phyloP scores from a whole-genome alignment of 2,329 filamentous ascomycete species.

The Paecilomyces variotii region DNA sequence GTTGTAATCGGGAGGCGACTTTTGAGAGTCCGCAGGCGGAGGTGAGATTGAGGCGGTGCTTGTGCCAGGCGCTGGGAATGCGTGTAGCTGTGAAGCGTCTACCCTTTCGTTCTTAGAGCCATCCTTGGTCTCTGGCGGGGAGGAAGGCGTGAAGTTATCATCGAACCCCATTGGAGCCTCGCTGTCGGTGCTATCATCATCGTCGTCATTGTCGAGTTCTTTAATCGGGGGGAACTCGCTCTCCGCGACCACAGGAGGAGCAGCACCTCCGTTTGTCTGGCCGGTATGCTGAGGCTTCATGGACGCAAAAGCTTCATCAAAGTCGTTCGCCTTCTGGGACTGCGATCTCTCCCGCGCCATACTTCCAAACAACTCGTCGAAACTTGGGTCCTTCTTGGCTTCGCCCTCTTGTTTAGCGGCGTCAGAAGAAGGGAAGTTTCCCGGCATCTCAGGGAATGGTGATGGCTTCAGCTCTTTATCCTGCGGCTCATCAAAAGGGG shows the following conservation, averaged over 20 bases:
- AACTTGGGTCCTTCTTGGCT: constrained; percentile 30
- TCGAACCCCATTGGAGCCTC: constrained; percentile 66
- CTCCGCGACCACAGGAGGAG: constrained; percentile 7
- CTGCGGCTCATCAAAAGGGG: constrained; percentile 27
- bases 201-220: constrained; percentile 74
- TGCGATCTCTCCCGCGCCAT: constrained; percentile 35
- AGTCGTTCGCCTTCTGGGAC: constrained; percentile 40
- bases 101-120: constrained; percentile 23
- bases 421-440: constrained; percentile 36
- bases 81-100: constrained; percentile 28
- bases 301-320: constrained; percentile 39
- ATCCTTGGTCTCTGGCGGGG: constrained; percentile 26
- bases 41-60: constrained; percentile 27
- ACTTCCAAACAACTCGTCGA: constrained; percentile 40
- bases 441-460: constrained; percentile 31
- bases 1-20: constrained; percentile 44
- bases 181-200: constrained; percentile 66
- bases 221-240: constrained; percentile 89
- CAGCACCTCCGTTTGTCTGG: constrained; percentile 28
- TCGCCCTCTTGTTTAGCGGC: constrained; percentile 14
- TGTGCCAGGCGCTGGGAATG: constrained; percentile 34
- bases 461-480: constrained; percentile 7
- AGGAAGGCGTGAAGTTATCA: constrained; percentile 75
- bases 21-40: constrained; percentile 49
- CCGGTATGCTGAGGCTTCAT: constrained; percentile 41